phyloP scores from a whole-genome alignment of 2,329 filamentous ascomycete species.

The Nemania bipapillata region DNA sequence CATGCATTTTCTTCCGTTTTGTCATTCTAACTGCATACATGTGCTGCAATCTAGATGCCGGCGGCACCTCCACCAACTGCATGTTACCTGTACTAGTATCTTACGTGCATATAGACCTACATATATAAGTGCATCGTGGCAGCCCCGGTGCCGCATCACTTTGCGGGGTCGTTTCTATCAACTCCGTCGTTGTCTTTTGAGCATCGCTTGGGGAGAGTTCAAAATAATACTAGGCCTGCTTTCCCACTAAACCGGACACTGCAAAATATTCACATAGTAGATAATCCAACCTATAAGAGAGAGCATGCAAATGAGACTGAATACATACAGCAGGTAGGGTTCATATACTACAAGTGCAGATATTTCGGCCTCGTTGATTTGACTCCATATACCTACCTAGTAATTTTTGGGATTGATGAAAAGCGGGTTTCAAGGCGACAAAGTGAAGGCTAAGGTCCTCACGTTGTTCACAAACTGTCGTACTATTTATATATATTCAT shows the following conservation, averaged over 20 bases:
- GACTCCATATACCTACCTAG: not conserved
- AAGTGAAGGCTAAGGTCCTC: constrained; percentile 7
- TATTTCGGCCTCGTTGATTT: not conserved
- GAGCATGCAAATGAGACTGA: not conserved
- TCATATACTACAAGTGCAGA: no score
- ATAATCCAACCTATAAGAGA: not conserved
- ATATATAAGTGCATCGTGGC: constrained; percentile 19
- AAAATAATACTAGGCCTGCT: not conserved
- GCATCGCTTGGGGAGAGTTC: not conserved
- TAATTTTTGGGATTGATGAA: not conserved
- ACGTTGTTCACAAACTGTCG: not conserved
- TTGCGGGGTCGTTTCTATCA: constrained; percentile 6
- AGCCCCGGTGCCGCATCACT: constrained; percentile 10
- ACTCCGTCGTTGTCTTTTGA: constrained; percentile 7
- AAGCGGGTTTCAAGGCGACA: not conserved
- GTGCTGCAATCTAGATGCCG: not conserved
- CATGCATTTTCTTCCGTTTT: no score
- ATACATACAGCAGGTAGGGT: not conserved
- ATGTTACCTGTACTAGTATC: not conserved
- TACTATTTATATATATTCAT: not conserved
- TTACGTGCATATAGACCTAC: constrained; percentile 27
- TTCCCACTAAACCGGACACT: no score
- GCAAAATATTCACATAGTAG: not conserved
- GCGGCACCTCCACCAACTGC: not conserved
- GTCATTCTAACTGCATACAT: not conserved